These are phyloP conservation scores for Globisporangium iwayamae DNA, from an alignment of 352 stramenopile genomes.

Conservation along the genomic window DNA sequence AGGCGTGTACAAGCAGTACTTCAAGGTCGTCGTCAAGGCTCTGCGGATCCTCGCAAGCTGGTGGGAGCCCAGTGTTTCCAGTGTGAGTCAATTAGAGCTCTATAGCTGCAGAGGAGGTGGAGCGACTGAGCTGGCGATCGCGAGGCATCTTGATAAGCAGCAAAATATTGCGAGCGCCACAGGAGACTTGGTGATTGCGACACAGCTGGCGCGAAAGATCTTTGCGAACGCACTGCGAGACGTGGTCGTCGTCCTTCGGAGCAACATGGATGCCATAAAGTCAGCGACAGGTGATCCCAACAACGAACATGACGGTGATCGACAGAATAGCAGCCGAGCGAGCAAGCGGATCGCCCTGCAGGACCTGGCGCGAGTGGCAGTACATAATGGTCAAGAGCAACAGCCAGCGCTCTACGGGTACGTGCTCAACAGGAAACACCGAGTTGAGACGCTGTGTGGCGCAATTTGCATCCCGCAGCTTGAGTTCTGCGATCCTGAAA, in stretches of 20 bases:
- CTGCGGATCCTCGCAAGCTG: constrained; percentile 49
- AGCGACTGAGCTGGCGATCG: constrained; percentile 40
- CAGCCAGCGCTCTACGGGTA: constrained; percentile 6
- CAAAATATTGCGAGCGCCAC: background rate
- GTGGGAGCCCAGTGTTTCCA: constrained; percentile 20
- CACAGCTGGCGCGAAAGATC: constrained; percentile 14
- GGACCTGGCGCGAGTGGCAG: constrained; percentile 14
- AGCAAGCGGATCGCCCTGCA: constrained; percentile 26
- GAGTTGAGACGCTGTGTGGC: constrained; percentile 27
- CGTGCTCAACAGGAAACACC: constrained; percentile 29
- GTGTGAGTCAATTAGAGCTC: background rate
- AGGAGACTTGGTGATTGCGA: background rate
- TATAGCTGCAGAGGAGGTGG: constrained; percentile 44
- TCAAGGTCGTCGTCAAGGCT: constrained; percentile 44
- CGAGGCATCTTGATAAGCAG: constrained; percentile 16
- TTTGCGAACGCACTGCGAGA: constrained; percentile 31
- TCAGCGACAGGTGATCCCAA: too few species aligned
- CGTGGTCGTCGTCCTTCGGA: constrained; percentile 26
- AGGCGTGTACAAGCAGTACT: constrained; percentile 69
- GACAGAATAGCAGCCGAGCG: constrained; percentile 8
- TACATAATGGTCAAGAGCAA: background rate
- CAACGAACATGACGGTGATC: too few species aligned
- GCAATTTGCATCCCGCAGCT: constrained; percentile 37
- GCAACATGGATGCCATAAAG: constrained; percentile 18
- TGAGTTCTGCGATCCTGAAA: constrained; percentile 30